phyloP scores from a whole-genome alignment of 2,329 filamentous ascomycete genomes.

The Cladophialophora yegresii region DNA sequence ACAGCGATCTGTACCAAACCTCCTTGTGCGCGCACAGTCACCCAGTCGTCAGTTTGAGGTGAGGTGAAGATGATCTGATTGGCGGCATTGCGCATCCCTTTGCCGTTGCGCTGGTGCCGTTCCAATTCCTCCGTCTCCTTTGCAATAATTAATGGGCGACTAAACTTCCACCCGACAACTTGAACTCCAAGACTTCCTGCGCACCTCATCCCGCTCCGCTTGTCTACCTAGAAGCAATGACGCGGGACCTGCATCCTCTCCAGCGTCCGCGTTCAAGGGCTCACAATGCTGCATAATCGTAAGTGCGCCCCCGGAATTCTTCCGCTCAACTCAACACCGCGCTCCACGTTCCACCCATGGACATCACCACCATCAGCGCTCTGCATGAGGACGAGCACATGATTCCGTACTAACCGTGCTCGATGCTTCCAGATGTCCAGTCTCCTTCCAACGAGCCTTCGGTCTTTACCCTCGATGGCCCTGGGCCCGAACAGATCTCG shows the following conservation, averaged over 20 bases:
- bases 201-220: constrained; percentile 2
- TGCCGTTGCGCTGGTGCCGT: neutral
- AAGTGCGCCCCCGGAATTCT: constrained; percentile 29
- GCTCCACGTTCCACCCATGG: neutral
- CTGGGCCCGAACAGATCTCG: constrained; percentile 32
- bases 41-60: constrained; percentile 1
- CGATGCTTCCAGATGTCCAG: constrained; percentile 31
- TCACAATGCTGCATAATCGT: constrained; percentile 36
- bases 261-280: constrained; percentile 29
- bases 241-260: constrained; percentile 21
- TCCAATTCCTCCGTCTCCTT: constrained; percentile 1
- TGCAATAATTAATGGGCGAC: constrained; percentile 5
- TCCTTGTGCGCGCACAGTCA: neutral
- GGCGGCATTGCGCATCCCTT: constrained; percentile 2
- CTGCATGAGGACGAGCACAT: constrained; percentile 17
- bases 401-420: constrained; percentile 21
- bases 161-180: constrained; percentile 14
- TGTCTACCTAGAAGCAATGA: constrained; percentile 25
- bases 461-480: constrained; percentile 28
- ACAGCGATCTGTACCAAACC: neutral
- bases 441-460: constrained; percentile 27
- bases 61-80: constrained; percentile 6
- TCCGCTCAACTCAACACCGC: constrained; percentile 18
- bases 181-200: neutral
- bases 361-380: neutral